Percentiles rank a stretch among this genome's conserved stretches.
These are phyloP conservation scores for Lathyrus oleraceus DNA, from an alignment of 306 rosid species.

Conservation along the genomic window DNA sequence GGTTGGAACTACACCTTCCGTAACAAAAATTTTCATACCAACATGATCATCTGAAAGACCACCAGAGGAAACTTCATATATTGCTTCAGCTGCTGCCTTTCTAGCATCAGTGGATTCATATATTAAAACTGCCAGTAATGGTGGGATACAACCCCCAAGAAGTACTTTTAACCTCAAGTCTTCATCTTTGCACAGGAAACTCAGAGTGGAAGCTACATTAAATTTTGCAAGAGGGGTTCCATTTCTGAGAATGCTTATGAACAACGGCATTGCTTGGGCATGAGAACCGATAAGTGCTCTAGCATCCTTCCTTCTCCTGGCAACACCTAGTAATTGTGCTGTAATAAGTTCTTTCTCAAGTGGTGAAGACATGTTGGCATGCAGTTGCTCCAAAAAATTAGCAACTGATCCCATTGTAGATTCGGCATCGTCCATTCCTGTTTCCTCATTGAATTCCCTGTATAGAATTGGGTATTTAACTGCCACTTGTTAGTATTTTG, in stretches of 20 bases:
- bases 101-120: no score
- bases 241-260: constrained; percentile 85
- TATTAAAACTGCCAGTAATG: constrained; percentile 82
- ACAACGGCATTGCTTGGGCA: constrained; percentile 98
- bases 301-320: constrained; percentile 74
- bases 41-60: no score
- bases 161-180: constrained; percentile 93
- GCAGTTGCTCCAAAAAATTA: constrained; percentile 84
- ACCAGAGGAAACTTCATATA: no score
- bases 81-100: no score
- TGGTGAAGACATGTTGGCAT: constrained; percentile 75
- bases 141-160: constrained; percentile 97
- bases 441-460: constrained; percentile 60
- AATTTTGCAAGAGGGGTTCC: constrained; percentile 84
- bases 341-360: constrained; percentile 80
- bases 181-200: constrained; percentile 85
- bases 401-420: constrained; percentile 80
- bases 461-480: constrained; percentile 29
- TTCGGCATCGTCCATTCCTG: constrained; percentile 72
- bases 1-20: no score
- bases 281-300: constrained; percentile 84
- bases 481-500: constrained; percentile 23
- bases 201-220: constrained; percentile 78
- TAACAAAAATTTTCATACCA: no score
- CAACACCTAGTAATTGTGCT: constrained; percentile 63